Conservation (phyloP, 176 grass and related monocot species). For the Oryza meyeriana region DNA sequence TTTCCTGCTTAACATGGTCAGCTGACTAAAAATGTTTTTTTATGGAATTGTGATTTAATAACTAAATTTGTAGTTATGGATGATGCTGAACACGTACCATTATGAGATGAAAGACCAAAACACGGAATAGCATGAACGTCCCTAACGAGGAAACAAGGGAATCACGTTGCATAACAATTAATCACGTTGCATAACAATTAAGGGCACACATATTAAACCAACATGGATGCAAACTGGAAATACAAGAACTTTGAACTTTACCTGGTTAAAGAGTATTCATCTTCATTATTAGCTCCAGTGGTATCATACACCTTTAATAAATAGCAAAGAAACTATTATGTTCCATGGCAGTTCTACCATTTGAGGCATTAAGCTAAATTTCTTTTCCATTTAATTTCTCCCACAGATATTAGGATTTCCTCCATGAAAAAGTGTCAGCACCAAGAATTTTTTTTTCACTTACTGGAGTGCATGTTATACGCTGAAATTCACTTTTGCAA, state of each 20-base stretch:
- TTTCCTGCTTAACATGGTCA: constrained; percentile 17
- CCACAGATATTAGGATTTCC: background rate
- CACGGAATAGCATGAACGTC: constrained; percentile 18
- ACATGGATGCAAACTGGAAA: background rate
- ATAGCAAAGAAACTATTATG: constrained; percentile 26
- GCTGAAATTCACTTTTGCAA: constrained; percentile 81
- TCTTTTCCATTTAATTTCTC: constrained; percentile 28
- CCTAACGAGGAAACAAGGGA: constrained; percentile 24
- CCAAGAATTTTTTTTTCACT: constrained; percentile 35
- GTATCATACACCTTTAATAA: constrained; percentile 72
- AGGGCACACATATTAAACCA: background rate
- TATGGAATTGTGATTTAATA: constrained; percentile 9
- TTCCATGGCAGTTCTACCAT: constrained; percentile 27
- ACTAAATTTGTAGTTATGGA: background rate
- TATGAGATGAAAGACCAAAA: constrained; percentile 20
- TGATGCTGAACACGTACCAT: background rate
- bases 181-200: background rate
- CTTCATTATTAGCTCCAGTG: constrained; percentile 45
- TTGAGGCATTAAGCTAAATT: constrained; percentile 3
- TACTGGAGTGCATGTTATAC: constrained; percentile 73
- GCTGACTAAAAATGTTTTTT: constrained; percentile 17
- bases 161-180: constrained; percentile 1
- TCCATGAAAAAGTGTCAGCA: constrained; percentile 1
- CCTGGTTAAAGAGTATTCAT: constrained; percentile 68
- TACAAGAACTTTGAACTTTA: constrained; percentile 22